Evolutionary conservation across 2,329 filamentous ascomycete genomes (phyloP).

Genomic region (Periconia sp.): DNA sequence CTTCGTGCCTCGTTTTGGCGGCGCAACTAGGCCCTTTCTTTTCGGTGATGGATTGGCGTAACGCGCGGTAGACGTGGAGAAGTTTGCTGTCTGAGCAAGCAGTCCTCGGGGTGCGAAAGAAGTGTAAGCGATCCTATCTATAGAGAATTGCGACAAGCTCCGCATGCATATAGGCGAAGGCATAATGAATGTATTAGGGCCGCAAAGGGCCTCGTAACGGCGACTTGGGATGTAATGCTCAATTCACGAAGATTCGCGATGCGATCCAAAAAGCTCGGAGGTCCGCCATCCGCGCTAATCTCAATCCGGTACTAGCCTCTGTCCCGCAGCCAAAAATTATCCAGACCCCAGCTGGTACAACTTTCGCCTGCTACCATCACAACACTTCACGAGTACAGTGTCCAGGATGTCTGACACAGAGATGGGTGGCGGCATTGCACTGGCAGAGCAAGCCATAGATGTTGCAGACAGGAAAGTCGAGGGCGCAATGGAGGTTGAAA

Average conservation of each 20-base stretch:
- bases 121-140: slow-evolving; percentile 29
- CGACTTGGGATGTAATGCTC: slow-evolving; percentile 20
- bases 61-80: slow-evolving; percentile 42
- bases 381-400: slow-evolving; percentile 2
- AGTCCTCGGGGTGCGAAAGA: slow-evolving; percentile 30
- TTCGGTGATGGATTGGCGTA: slow-evolving; percentile 30
- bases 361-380: background rate
- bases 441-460: slow-evolving; percentile 29
- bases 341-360: slow-evolving; percentile 3
- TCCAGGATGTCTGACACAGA: slow-evolving; percentile 32
- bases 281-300: slow-evolving; percentile 25
- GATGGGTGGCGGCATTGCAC: slow-evolving; percentile 37
- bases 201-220: slow-evolving; percentile 35
- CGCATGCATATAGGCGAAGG: slow-evolving; percentile 40
- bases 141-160: slow-evolving; percentile 37
- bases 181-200: slow-evolving; percentile 29
- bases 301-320: slow-evolving; percentile 10
- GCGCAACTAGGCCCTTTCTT: slow-evolving; percentile 32
- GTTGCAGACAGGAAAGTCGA: slow-evolving; percentile 37
- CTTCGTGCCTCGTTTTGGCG: slow-evolving; percentile 46
- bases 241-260: slow-evolving; percentile 18
- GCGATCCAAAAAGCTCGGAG: slow-evolving; percentile 28
- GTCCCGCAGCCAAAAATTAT: slow-evolving; percentile 23
- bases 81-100: slow-evolving; percentile 34
- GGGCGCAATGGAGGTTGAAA: slow-evolving; percentile 42